Percentiles rank a stretch among this genome's conserved stretches.
phyloP scores from a whole-genome alignment of 441 rosid species.

The Corymbia calophylla region DNA sequence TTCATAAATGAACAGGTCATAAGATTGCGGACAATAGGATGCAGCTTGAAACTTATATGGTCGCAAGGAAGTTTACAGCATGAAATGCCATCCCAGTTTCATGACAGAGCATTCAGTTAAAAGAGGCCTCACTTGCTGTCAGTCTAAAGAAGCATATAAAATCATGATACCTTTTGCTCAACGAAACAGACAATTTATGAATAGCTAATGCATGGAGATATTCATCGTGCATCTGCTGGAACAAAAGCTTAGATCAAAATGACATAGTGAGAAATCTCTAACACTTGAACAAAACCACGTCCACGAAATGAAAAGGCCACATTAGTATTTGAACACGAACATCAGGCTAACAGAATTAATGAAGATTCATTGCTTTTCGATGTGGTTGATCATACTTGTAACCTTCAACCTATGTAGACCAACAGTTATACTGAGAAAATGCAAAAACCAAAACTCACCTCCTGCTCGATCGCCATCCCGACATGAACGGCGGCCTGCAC shows the following conservation, averaged over 20 bases:
- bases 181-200: neutral
- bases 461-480: conserved; percentile 83
- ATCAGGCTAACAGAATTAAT: neutral
- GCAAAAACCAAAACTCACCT: conserved; percentile 32
- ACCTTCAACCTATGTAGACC: neutral
- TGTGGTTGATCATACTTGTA: neutral
- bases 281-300: neutral
- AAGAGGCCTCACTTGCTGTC: neutral
- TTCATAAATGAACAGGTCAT: neutral
- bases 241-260: neutral
- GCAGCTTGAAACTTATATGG: neutral
- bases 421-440: neutral
- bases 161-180: neutral
- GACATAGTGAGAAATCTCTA: neutral
- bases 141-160: neutral
- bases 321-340: neutral
- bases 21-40: neutral
- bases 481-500: conserved; percentile 84
- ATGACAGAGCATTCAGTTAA: neutral
- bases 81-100: neutral
- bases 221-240: neutral
- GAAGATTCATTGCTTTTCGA: neutral
- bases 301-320: neutral
- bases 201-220: neutral
- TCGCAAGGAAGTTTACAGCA: neutral